phyloP scores from a whole-genome alignment of 2,329 filamentous ascomycete species.

The Sclerotinia trifoliorum region DNA sequence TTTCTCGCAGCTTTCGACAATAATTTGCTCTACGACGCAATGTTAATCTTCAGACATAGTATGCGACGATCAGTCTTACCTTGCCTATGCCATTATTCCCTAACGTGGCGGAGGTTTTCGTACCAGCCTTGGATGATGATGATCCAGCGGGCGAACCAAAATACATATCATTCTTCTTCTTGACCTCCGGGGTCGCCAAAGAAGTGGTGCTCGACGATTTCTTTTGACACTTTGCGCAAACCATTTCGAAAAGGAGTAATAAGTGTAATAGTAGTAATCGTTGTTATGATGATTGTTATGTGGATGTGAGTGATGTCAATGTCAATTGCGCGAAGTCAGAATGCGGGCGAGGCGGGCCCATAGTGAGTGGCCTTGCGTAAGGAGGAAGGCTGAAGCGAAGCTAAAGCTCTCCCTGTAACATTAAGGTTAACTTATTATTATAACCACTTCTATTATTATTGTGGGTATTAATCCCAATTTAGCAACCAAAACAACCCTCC shows the following conservation, averaged over 20 bases:
- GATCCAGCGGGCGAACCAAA: slow-evolving; percentile 57
- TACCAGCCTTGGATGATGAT: slow-evolving; percentile 43
- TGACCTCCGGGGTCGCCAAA: slow-evolving; percentile 62
- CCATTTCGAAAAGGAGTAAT: slow-evolving; percentile 48
- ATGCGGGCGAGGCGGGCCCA: slow-evolving; percentile 13
- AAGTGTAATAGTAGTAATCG: neutral
- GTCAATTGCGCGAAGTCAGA: slow-evolving; percentile 12
- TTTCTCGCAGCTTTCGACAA: slow-evolving; percentile 64
- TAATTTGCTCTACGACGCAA: slow-evolving; percentile 56
- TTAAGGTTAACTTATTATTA: slow-evolving; percentile 1
- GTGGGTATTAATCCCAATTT: slow-evolving; percentile 23
- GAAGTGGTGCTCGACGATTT: slow-evolving; percentile 58
- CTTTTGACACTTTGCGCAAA: slow-evolving; percentile 64
- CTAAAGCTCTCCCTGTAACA: slow-evolving; percentile 13
- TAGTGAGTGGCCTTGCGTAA: neutral
- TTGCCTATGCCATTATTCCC: slow-evolving; percentile 60
- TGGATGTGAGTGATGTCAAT: slow-evolving; percentile 20
- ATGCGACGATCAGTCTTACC: slow-evolving; percentile 41
- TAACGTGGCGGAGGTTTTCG: slow-evolving; percentile 52
- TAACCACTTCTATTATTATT: slow-evolving; percentile 6
- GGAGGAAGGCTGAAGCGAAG: slow-evolving; percentile 12
- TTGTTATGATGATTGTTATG: slow-evolving; percentile 25
- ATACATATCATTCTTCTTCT: slow-evolving; percentile 67
- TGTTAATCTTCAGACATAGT: neutral
- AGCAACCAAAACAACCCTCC: slow-evolving; percentile 15